Evolutionary conservation across 768 basidiomycete species (phyloP).

Genomic region (Cystofilobasidium macerans): DNA sequence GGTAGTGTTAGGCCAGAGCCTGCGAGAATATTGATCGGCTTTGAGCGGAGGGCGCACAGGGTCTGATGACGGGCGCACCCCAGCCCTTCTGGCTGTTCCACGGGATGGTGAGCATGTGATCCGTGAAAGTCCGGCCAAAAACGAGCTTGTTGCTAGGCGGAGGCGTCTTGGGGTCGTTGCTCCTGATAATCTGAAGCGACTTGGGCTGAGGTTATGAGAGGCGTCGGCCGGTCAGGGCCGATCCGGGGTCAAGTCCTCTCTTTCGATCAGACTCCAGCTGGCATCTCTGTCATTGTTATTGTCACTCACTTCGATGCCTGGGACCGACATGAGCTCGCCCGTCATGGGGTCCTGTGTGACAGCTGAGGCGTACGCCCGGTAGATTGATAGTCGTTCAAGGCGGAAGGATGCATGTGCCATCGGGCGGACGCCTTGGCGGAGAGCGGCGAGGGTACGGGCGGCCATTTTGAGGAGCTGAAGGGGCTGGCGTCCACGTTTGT

Average conservation of each 20-base stretch:
- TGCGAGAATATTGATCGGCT: background rate
- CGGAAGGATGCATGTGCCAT: background rate
- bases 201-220: slow-evolving; percentile 28
- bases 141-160: slow-evolving; percentile 59
- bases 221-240: background rate
- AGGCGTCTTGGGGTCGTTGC: slow-evolving; percentile 47
- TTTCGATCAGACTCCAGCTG: too few relatives aligned
- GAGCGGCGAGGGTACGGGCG: background rate
- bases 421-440: background rate
- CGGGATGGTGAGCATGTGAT: slow-evolving; percentile 70
- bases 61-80: slow-evolving; percentile 68
- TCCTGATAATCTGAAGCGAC: slow-evolving; percentile 30
- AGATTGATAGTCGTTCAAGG: background rate
- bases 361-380: slow-evolving; percentile 13
- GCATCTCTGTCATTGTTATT: too few relatives aligned
- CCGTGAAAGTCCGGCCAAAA: slow-evolving; percentile 79
- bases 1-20: too few relatives aligned
- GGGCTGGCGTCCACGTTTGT: too few relatives aligned
- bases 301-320: slow-evolving; percentile 19
- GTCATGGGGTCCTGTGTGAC: slow-evolving; percentile 26
- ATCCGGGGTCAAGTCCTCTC: too few relatives aligned
- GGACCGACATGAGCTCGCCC: slow-evolving; percentile 17
- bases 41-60: slow-evolving; percentile 49
- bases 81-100: slow-evolving; percentile 68
- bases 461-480: background rate